phyloP scores from a whole-genome alignment of 768 basidiomycete species.

The Cyathus striatus region DNA sequence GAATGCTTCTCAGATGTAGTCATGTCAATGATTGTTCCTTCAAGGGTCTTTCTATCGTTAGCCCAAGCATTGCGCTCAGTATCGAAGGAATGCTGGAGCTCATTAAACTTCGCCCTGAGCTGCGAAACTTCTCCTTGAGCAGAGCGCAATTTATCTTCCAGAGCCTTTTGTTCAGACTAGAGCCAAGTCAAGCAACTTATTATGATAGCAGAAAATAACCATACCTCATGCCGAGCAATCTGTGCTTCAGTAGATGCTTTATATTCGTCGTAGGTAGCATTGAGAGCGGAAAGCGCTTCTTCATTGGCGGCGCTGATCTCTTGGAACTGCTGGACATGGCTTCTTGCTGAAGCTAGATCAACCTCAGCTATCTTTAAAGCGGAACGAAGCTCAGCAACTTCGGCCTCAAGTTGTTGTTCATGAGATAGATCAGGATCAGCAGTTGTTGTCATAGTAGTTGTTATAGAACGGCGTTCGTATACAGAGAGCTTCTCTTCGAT shows the following conservation, averaged over 20 bases:
- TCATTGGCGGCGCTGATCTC: constrained; percentile 83
- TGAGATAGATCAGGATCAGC: constrained; percentile 45
- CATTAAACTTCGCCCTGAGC: constrained; percentile 42
- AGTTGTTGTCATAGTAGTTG: constrained; percentile 20
- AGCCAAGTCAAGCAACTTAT: neutral
- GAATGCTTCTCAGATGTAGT: constrained; percentile 66
- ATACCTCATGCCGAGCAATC: constrained; percentile 63
- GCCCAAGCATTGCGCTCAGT: constrained; percentile 65
- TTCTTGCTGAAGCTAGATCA: constrained; percentile 65
- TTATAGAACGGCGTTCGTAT: constrained; percentile 64
- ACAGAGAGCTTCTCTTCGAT: constrained; percentile 83
- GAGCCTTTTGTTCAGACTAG: constrained; percentile 59
- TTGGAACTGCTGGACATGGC: constrained; percentile 79
- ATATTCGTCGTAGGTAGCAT: constrained; percentile 75
- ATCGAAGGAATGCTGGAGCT: constrained; percentile 64
- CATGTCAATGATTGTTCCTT: constrained; percentile 79
- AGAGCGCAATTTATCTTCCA: constrained; percentile 56
- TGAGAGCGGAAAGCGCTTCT: constrained; percentile 64
- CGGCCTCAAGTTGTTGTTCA: constrained; percentile 78
- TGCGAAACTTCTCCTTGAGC: constrained; percentile 51
- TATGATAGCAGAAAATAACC: constrained; percentile 25
- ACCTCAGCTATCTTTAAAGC: constrained; percentile 74
- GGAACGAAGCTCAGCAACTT: constrained; percentile 82
- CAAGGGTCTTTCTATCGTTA: constrained; percentile 76
- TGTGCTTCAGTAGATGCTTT: constrained; percentile 67